Conservation (phyloP, 345 rosid species). For the Pelargonium nanum region DNA sequence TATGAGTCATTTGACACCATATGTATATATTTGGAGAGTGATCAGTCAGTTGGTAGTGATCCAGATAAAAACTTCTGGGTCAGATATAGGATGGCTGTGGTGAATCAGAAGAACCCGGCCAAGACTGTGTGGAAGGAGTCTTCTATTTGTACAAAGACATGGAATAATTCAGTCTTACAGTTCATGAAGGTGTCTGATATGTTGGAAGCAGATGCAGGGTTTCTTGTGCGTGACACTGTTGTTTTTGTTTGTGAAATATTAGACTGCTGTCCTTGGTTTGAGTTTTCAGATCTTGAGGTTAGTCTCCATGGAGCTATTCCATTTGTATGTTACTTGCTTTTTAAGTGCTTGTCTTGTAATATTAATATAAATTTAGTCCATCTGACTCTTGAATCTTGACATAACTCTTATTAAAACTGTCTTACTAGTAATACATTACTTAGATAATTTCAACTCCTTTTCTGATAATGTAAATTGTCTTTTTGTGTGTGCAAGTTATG, state of each 20-base stretch:
- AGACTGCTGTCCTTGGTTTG: constrained; percentile 98
- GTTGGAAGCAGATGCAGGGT: constrained; percentile 99
- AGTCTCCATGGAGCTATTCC: constrained; percentile 18
- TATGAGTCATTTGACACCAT: constrained; percentile 99
- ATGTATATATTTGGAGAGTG: constrained; percentile 97
- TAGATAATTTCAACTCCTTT: no score
- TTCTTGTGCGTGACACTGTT: constrained; percentile 94
- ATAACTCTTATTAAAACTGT: no score
- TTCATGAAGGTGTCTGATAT: constrained; percentile 98
- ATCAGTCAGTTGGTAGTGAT: constrained; percentile 83
- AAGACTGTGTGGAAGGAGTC: constrained; percentile 99
- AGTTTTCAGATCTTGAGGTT: constrained; percentile 89
- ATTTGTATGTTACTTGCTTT: not conserved
- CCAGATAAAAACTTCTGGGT: constrained; percentile 99
- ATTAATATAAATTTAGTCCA: no score
- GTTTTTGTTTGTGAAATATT: constrained; percentile 97
- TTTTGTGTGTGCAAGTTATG: no score
- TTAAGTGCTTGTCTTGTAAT: not conserved
- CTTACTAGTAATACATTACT: no score
- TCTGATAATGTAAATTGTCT: no score
- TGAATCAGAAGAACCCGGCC: constrained; percentile 85
- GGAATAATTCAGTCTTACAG: constrained; percentile 98
- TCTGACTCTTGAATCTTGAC: not conserved
- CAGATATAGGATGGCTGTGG: constrained; percentile 91
- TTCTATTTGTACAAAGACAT: constrained; percentile 97